Base-by-base conservation (phyloP, 139 green algal species). In the Closterium sp. region DNA sequence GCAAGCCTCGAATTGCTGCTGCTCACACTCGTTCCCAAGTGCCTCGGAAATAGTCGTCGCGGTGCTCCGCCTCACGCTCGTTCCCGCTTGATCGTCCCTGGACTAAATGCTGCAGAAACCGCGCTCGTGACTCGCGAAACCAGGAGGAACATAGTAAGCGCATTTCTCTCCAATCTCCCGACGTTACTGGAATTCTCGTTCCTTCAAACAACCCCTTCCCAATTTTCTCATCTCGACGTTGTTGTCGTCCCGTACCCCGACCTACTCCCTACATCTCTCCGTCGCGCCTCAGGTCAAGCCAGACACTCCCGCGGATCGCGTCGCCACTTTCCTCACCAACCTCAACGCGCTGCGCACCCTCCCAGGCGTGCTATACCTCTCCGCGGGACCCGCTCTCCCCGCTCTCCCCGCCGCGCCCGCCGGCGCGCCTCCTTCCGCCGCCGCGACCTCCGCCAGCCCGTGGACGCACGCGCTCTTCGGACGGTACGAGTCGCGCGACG, bases 381-480 rank as follows among this genome's bases (percentile, higher is more conserved):
- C 91, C 91, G 90, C 86, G 32, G 90, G 86, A 11, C 22, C 91
- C 70, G 31, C 31, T 11, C 24, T 91, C 7, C n/a, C 70, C 50
- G 50, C 50, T 11, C 10, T 22, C 50, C 50, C 50, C 50, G 50
- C 50, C 6, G 50, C 17, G 1, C 50, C 50, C 50, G 50, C 50
- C 13, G 50, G 50, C 50, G 50, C 50, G 50, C 10, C 84, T 31
- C 10, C 84, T 31, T 87, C 84, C 84, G 84, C 84, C 84, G 22
- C n/a, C 84, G 84, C 84, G 24, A 0, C 73, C 73, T 86, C 27
- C 84, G 27, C n/a, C 0, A 31, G 19, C 84, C 84, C n/a, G 84
- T 92, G 89, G 89, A 92, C 89, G 2, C 89, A 92, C 28, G 89
- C 70, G 11, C 45, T 92, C 6, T 34, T 89, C 9, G 89, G 89